phyloP scores from a whole-genome alignment of 2,329 filamentous ascomycete genomes.

The Neonectria faginata region DNA sequence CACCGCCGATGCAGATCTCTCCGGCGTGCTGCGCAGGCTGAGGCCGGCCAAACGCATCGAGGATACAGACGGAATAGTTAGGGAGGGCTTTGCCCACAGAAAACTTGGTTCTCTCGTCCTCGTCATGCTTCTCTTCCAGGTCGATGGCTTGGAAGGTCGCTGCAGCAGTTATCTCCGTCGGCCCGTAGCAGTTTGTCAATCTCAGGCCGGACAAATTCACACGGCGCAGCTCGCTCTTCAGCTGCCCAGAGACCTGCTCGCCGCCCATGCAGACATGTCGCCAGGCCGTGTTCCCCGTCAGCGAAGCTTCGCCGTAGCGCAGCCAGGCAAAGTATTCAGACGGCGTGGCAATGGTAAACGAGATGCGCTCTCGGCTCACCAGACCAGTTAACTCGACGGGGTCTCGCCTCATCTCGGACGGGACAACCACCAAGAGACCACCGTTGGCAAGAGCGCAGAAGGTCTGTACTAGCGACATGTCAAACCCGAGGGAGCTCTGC shows the following conservation, averaged over 20 bases:
- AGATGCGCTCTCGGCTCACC: conserved; percentile 52
- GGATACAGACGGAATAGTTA: conserved; percentile 56
- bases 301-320: conserved; percentile 30
- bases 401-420: conserved; percentile 44
- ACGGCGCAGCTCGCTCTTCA: conserved; percentile 33
- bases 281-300: conserved; percentile 11
- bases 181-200: conserved; percentile 45
- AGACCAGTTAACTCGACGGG: conserved; percentile 50
- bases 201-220: conserved; percentile 30
- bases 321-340: conserved; percentile 55
- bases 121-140: not conserved
- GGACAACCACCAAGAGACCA: conserved; percentile 52
- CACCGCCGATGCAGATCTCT: conserved; percentile 44
- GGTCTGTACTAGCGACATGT: conserved; percentile 55
- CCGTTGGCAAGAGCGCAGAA: conserved; percentile 52
- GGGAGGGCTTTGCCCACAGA: conserved; percentile 38
- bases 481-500: conserved; percentile 56
- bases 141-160: conserved; percentile 18
- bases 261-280: conserved; percentile 22
- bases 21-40: conserved; percentile 28
- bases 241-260: conserved; percentile 21
- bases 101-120: conserved; percentile 7
- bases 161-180: conserved; percentile 43
- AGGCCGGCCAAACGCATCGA: conserved; percentile 48
- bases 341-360: conserved; percentile 53